Percentiles rank a stretch among this genome's conserved stretches.
Conservation (phyloP, 306 rosid genomes). For the Pachyrhizus erosus region DNA sequence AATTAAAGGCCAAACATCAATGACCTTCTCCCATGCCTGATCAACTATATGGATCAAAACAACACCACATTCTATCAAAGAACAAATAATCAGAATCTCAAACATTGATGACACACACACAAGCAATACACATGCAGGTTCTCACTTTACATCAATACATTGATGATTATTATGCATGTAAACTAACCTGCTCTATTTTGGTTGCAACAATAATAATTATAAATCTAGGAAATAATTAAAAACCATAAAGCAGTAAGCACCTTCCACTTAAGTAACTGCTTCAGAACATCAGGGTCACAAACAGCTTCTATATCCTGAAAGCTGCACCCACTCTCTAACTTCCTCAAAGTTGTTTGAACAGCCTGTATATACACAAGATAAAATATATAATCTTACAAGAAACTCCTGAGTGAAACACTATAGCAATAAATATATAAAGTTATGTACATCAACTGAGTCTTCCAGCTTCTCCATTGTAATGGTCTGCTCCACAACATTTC, state of each 20-base stretch:
- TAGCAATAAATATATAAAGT: background rate
- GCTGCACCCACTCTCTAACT: constrained; percentile 62
- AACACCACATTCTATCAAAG: background rate
- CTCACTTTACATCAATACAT: background rate
- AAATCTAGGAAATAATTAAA: background rate
- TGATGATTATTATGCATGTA: background rate
- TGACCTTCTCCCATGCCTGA: background rate
- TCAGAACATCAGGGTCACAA: constrained; percentile 63
- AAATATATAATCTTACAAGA: background rate
- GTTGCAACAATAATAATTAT: background rate
- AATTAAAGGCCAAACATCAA: background rate
- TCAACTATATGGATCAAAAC: background rate
- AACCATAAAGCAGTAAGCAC: background rate
- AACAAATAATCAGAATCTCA: background rate
- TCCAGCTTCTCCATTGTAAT: constrained; percentile 75
- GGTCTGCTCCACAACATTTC: constrained; percentile 53
- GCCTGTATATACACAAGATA: constrained; percentile 53
- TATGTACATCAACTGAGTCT: constrained; percentile 64
- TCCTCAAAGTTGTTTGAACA: constrained; percentile 60
- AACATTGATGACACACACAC: background rate
- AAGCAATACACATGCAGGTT: background rate
- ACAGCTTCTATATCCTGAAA: constrained; percentile 67
- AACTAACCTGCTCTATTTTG: background rate
- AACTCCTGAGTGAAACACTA: background rate
- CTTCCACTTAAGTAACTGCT: constrained; percentile 40